Percentiles rank a stretch among this genome's conserved stretches.
Evolutionary conservation across 768 basidiomycete species (phyloP).

Genomic region (Suillus decipiens): DNA sequence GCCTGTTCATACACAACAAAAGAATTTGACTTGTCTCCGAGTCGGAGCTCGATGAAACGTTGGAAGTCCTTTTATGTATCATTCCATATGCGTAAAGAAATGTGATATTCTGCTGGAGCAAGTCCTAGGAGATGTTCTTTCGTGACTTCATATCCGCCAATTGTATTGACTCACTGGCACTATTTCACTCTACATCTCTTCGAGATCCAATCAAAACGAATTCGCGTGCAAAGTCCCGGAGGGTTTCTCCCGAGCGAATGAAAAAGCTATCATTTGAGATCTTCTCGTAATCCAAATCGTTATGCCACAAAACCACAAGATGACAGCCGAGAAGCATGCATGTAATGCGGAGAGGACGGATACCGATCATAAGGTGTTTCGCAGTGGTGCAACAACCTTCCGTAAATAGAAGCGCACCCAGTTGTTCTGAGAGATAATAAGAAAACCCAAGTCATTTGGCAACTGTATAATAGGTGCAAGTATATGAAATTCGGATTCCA

Average conservation of each 20-base stretch:
- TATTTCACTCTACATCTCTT: neutral
- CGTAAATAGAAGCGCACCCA: neutral
- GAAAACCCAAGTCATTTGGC: neutral
- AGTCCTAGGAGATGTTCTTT: neutral
- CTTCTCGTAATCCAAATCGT: neutral
- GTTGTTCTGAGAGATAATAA: neutral
- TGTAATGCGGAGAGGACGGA: slow-evolving; percentile 1
- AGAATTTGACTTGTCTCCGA: neutral
- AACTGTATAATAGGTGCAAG: neutral
- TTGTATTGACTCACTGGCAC: neutral
- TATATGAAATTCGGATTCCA: neutral
- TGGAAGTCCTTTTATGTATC: neutral
- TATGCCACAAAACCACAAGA: neutral
- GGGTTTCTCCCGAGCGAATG: neutral
- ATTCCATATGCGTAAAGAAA: neutral
- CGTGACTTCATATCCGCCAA: neutral
- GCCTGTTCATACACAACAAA: neutral
- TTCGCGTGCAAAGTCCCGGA: neutral
- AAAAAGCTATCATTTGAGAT: neutral
- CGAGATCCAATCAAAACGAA: neutral
- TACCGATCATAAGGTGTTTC: neutral
- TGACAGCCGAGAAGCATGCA: neutral
- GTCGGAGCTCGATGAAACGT: neutral
- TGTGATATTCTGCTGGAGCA: neutral
- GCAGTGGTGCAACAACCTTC: neutral